Base-by-base conservation (phyloP, 2,329 filamentous ascomycete genomes). In the Alternaria metachromatica region DNA sequence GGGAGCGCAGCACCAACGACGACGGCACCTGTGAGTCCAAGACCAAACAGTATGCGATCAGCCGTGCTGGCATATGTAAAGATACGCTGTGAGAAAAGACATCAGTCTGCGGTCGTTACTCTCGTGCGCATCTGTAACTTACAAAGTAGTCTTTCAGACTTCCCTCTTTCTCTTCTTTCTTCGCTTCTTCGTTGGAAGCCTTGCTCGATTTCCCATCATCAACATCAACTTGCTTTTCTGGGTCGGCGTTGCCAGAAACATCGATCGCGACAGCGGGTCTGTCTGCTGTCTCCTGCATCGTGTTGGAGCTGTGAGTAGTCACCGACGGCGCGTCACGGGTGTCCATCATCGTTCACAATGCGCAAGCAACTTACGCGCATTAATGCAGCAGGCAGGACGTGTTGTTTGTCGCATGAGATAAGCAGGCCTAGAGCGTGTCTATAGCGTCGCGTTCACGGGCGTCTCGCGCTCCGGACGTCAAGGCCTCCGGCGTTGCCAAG, bases 1-100 rank as follows among this genome's bases (percentile, higher is more conserved):
- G 92, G 92, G 59, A 94, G 78, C 6, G 90, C 89, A 58, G 90
- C 90, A 65, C 92, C 91, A 18, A 87, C 89, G 41, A 84, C 87
- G 68, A 93, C 90, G 66, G 90, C 85, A 30, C 64, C 54, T 43
- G 54, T 13, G 11, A 66, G 57, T 3, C 63, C 63, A 7, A 63
- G 25, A 9, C 25, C 53, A 6, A 58, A 66, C 6, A 66, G 49
- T 10, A 51, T 8, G 23, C 63, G 56, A 49, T 63, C 56, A 2
- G 48, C n/a, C 4, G 53, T 60, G 18, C 56, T 63, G 15, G 63
- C 60, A 10, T 66, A 66, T 11, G 60, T 63, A 44, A 66, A 66
- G 49, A 66, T 51, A 33, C 63, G 63, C 63, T 66, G 20, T 33
- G 28, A 37, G 49, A 37, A 33, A 10, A 57, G 26, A 49, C 33